Percentiles rank a stretch among this genome's conserved stretches.
phyloP scores from a whole-genome alignment of 345 rosid species.

The Mercurialis annua region DNA sequence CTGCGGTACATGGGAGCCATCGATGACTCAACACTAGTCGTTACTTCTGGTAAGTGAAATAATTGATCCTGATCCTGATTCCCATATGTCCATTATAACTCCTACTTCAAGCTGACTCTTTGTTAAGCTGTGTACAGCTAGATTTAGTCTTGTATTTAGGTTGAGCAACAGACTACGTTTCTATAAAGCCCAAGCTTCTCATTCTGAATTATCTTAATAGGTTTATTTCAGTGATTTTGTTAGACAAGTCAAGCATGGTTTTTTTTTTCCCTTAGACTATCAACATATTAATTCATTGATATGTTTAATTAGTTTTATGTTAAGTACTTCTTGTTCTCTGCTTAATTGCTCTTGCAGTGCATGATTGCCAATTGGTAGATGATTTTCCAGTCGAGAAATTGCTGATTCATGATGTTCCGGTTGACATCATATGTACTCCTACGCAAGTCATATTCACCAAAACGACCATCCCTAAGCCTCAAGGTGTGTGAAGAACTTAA shows the following conservation, averaged over 20 bases:
- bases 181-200: not conserved
- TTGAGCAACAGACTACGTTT: not conserved
- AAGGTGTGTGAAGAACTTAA: constrained; percentile 42
- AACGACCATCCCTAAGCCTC: constrained; percentile 70
- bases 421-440: constrained; percentile 87
- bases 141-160: not conserved
- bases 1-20: constrained; percentile 87
- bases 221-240: no score
- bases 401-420: constrained; percentile 84
- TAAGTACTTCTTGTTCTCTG: not conserved
- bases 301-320: not conserved
- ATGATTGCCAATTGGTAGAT: constrained; percentile 77
- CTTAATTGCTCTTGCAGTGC: constrained; percentile 47
- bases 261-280: not conserved
- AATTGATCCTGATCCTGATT: not conserved
- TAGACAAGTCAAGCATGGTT: not conserved
- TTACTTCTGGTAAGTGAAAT: constrained; percentile 52
- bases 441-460: constrained; percentile 68
- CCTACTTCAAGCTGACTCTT: not conserved
- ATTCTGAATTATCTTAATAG: no score
- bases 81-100: not conserved
- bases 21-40: constrained; percentile 74
- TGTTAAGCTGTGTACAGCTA: no score
- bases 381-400: constrained; percentile 79
- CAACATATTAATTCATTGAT: not conserved